A percentile compares a stretch with the other conserved stretches of the same genome.
Conservation (phyloP, 2,329 filamentous ascomycete genomes). For the Fusarium drepaniforme region DNA sequence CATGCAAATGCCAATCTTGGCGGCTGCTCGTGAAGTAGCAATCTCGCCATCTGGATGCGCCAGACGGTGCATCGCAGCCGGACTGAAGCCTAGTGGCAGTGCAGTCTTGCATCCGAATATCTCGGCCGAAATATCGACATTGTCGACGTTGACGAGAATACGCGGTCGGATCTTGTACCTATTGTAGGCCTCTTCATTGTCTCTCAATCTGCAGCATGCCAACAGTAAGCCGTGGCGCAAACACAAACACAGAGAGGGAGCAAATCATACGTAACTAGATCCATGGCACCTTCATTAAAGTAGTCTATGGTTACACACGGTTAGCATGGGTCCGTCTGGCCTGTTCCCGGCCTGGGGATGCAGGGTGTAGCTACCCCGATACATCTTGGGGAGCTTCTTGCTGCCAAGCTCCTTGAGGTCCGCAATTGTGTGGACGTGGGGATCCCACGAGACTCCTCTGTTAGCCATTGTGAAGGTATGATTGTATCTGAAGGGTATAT, state of each 20-base stretch:
- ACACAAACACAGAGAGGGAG: not conserved
- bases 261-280: slow-evolving; percentile 46
- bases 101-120: slow-evolving; percentile 50
- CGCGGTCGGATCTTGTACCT: slow-evolving; percentile 61
- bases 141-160: slow-evolving; percentile 40
- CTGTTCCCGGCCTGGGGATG: not conserved
- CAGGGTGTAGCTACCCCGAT: slow-evolving; percentile 19
- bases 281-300: slow-evolving; percentile 69
- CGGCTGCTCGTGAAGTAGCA: slow-evolving; percentile 59
- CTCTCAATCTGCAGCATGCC: slow-evolving; percentile 56
- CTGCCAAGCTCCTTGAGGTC: slow-evolving; percentile 34
- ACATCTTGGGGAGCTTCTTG: slow-evolving; percentile 34
- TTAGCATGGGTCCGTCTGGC: slow-evolving; percentile 5
- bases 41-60: slow-evolving; percentile 65
- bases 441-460: slow-evolving; percentile 32
- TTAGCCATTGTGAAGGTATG: slow-evolving; percentile 26
- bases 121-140: slow-evolving; percentile 33
- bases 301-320: slow-evolving; percentile 55
- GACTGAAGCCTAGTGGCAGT: slow-evolving; percentile 65
- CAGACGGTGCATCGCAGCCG: slow-evolving; percentile 66
- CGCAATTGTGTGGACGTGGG: slow-evolving; percentile 31
- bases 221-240: not conserved
- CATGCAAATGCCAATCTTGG: slow-evolving; percentile 45
- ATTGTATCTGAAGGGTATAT: not conserved
- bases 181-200: slow-evolving; percentile 66